Conservation (phyloP, 805 yeast species). For the Metschnikowia hibisci region DNA sequence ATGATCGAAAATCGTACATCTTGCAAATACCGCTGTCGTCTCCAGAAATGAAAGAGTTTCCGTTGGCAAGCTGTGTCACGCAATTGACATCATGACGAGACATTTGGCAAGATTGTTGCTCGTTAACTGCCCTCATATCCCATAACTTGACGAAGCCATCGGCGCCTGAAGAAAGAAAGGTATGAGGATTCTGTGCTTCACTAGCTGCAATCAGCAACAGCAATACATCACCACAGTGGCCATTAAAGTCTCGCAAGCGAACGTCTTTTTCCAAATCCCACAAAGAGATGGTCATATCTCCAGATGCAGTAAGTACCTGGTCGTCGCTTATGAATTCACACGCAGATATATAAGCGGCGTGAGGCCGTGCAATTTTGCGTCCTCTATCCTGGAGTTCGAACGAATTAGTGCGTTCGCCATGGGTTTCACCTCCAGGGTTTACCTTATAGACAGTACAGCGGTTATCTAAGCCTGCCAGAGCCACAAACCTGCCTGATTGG, state of each 20-base stretch:
- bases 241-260: conserved; percentile 50
- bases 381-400: conserved; percentile 13
- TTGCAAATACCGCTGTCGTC: conserved; percentile 73
- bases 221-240: conserved; percentile 71
- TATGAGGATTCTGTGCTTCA: conserved; percentile 9
- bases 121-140: conserved; percentile 47
- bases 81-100: conserved; percentile 62
- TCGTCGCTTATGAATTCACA: conserved; percentile 61
- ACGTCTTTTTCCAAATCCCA: conserved; percentile 75
- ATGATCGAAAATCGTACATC: conserved; percentile 73
- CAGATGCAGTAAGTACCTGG: conserved; percentile 65
- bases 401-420: conserved; percentile 1
- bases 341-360: conserved; percentile 76
- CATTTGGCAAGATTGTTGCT: conserved; percentile 49
- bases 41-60: conserved; percentile 67
- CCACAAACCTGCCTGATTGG: conserved; percentile 62
- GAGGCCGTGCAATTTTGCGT: conserved; percentile 47
- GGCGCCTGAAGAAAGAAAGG: conserved; percentile 60
- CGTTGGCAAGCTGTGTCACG: conserved; percentile 63
- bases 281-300: conserved; percentile 72
- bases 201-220: conserved; percentile 29
- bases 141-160: conserved; percentile 66
- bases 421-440: not conserved
- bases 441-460: conserved; percentile 64
- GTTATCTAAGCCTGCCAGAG: conserved; percentile 82